A percentile compares a stretch with the other conserved stretches of the same genome.
These are phyloP conservation scores for Triglochin maritima DNA, from an alignment of 106 monocot genomes.

Conservation along the genomic window DNA sequence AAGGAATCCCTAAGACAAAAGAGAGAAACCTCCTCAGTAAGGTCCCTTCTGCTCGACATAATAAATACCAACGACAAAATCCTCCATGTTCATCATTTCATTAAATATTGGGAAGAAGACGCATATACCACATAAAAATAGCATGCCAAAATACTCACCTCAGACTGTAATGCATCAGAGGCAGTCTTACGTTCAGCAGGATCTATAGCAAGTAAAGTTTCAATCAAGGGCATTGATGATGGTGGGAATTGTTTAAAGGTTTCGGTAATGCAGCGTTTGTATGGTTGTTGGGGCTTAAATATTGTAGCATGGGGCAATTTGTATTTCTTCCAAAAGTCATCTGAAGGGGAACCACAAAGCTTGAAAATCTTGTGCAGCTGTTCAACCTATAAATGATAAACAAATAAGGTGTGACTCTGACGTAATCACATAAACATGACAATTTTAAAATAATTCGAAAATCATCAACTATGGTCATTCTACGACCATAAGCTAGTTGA, in stretches of 20 bases:
- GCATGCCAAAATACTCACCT: conserved; percentile 4
- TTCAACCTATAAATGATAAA: conserved; percentile 17
- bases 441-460: not conserved
- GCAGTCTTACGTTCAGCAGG: conserved; percentile 22
- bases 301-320: conserved; percentile 28
- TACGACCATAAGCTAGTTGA: too few species aligned
- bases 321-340: conserved; percentile 29
- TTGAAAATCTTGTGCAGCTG: conserved; percentile 31
- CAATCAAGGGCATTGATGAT: conserved; percentile 21
- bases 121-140: too few species aligned
- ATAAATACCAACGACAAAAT: too few species aligned
- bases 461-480: not conserved
- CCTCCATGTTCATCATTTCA: too few species aligned
- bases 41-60: too few species aligned
- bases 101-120: too few species aligned
- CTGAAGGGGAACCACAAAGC: conserved; percentile 26
- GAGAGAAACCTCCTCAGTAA: too few species aligned
- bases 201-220: conserved; percentile 27
- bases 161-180: conserved; percentile 15
- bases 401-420: not conserved
- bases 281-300: conserved; percentile 23
- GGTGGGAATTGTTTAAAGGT: conserved; percentile 23
- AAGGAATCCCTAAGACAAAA: too few species aligned
- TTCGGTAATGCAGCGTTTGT: conserved; percentile 18
- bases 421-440: not conserved